Base-by-base conservation (phyloP, 805 yeast genomes). In the Barnettozyma sucrosica region DNA sequence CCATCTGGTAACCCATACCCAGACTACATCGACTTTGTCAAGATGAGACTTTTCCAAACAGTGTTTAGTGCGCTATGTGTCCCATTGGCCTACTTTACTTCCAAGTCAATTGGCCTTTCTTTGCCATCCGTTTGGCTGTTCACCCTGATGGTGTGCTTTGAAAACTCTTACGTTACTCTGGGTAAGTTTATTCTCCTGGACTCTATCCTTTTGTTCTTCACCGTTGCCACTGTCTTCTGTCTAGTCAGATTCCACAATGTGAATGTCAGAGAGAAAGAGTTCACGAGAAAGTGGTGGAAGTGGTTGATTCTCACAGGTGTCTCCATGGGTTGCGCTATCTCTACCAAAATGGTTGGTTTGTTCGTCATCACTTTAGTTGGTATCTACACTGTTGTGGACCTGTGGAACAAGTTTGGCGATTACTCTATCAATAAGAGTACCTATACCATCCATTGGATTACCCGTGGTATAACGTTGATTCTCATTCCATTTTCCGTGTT, bases 271-370 rank as follows among this genome's bases (percentile, higher is more conserved):
- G 74, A 73, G 36, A 62, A 68, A 44, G 70, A 71, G 32, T 88
- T 90, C 62, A 63, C 85, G 11, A 71, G 81, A 59, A 76, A 79
- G 61, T 92, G 99, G 97, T 93, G 96, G 96, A 81, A 80, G 64
- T 92, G 97, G 96, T 68, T 93, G 45, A 57, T 84, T 21, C 68
- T 85, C 49, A 85, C 96, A 8, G 99, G 99, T 55, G 69, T 89
- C 45, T 72, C 80, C 41, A 80, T 93, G 59, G 98, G 99, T 37
- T 86, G 93, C 65, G 85, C 90, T 18, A 84, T 92, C 62, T 85
- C 96, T 25, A 95, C 89, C 49, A 93, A 93, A 69, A 89, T 90
- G 96, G 98, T 93, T 49, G 99, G 99, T 58, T 75, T 92, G 48
- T 88, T 93, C 60, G 87, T 88, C 51, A 92, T 95, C 48, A 66